phyloP scores from a whole-genome alignment of 305 asterid species.

The Fraxinus sp. region DNA sequence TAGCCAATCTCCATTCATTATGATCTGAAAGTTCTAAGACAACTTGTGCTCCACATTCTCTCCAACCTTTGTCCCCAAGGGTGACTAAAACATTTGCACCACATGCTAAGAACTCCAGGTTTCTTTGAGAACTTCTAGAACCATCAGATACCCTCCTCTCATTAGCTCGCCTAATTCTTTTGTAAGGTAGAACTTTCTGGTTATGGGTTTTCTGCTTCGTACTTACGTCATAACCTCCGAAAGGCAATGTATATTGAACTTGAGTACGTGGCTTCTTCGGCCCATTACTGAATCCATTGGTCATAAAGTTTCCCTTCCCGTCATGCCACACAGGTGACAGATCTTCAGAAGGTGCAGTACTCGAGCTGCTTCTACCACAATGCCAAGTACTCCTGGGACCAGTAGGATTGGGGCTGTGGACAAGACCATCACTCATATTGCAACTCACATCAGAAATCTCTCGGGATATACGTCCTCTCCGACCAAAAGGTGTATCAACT shows the following conservation, averaged over 20 bases:
- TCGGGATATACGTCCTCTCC: conserved; percentile 32
- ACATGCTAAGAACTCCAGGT: conserved; percentile 56
- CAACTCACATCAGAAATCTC: conserved; percentile 46
- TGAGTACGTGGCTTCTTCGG: conserved; percentile 94
- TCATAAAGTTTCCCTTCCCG: conserved; percentile 45
- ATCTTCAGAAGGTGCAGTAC: conserved; percentile 53
- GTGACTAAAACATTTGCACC: conserved; percentile 79
- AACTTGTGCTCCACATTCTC: conserved; percentile 76
- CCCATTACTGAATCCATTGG: conserved; percentile 68
- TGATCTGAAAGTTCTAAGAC: conserved; percentile 75
- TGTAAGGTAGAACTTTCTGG: conserved; percentile 63
- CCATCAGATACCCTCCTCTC: conserved; percentile 69
- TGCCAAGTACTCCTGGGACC: conserved; percentile 44
- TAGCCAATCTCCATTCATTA: conserved; percentile 84
- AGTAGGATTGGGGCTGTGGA: conserved; percentile 38
- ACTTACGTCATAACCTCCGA: conserved; percentile 49
- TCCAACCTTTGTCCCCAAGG: conserved; percentile 85
- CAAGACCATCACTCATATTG: conserved; percentile 39
- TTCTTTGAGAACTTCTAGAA: conserved; percentile 55
- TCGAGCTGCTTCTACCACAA: conserved; percentile 44
- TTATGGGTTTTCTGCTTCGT: conserved; percentile 52
- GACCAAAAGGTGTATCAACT: conserved; percentile 37
- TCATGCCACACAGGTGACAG: conserved; percentile 56
- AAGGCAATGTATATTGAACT: conserved; percentile 84
- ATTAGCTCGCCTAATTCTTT: conserved; percentile 84